Evolutionary conservation across 768 basidiomycete species (phyloP).

Genomic region (Lentinula raphanica): DNA sequence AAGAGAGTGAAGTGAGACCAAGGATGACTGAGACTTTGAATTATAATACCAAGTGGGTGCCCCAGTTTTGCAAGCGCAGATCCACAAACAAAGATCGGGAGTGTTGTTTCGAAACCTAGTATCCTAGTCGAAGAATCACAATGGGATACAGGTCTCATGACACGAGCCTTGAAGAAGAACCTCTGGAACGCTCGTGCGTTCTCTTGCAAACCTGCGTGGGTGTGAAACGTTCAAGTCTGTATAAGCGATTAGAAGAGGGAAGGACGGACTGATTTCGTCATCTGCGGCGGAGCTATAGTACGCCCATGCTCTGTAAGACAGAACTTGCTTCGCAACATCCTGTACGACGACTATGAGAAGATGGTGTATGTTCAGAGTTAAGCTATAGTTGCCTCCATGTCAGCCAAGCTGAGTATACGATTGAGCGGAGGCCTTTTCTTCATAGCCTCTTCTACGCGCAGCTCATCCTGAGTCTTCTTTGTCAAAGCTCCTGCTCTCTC

Average conservation of each 20-base stretch:
- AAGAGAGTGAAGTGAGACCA: background rate
- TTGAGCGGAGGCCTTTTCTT: conserved; percentile 58
- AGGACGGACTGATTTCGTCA: conserved; percentile 66
- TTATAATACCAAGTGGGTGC: conserved; percentile 59
- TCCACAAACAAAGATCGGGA: conserved; percentile 81
- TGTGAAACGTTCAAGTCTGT: conserved; percentile 13
- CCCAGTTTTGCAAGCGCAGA: conserved; percentile 81
- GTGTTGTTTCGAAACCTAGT: conserved; percentile 62
- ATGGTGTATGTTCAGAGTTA: background rate
- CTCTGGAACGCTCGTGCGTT: conserved; percentile 74
- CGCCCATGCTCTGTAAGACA: conserved; percentile 72
- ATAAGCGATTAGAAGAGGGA: background rate
- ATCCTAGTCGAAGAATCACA: conserved; percentile 70
- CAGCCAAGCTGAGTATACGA: conserved; percentile 68
- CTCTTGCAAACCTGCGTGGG: conserved; percentile 43
- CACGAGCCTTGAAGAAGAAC: conserved; percentile 83
- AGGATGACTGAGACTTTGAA: too few relatives aligned
- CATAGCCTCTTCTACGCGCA: conserved; percentile 59
- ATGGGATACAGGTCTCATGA: conserved; percentile 61
- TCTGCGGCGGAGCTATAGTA: conserved; percentile 88
- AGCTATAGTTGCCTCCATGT: conserved; percentile 69
- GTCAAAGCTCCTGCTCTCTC: conserved; percentile 33
- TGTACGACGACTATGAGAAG: conserved; percentile 21
- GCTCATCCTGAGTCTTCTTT: conserved; percentile 62
- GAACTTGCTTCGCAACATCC: conserved; percentile 65